Conservation (phyloP, 75 land plant genomes). For the Ceratopteris richardii region DNA sequence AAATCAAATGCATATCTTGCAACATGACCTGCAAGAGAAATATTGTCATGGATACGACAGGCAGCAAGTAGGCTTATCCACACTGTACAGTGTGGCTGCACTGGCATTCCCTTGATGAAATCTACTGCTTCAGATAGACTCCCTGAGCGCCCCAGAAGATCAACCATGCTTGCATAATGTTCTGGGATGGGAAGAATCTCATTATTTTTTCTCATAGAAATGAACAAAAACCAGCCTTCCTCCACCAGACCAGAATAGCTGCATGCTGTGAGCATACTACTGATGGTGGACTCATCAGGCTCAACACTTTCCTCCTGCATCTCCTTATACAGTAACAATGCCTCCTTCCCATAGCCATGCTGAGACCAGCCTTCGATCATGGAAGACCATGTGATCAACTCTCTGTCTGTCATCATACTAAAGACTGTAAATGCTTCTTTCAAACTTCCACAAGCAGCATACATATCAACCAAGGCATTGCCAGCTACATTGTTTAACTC, state of each 20-base stretch:
- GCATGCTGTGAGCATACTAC: conserved; percentile 27
- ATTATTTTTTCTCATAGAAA: conserved; percentile 2
- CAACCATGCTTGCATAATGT: conserved; percentile 20
- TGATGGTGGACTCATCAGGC: conserved; percentile 27
- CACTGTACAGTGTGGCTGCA: conserved; percentile 7
- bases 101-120: conserved; percentile 15
- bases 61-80: conserved; percentile 18
- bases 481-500: conserved; percentile 24
- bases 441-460: conserved; percentile 32
- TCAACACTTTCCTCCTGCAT: conserved; percentile 21
- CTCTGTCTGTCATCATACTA: conserved; percentile 14
- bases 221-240: conserved; percentile 6
- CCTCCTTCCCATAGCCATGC: conserved; percentile 22
- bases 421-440: conserved; percentile 19
- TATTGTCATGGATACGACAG: conserved; percentile 8
- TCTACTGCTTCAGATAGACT: conserved; percentile 8
- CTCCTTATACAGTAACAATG: conserved; percentile 7
- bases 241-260: conserved; percentile 21
- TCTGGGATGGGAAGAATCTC: not conserved
- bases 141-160: conserved; percentile 15
- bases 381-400: conserved; percentile 30
- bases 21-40: conserved; percentile 8
- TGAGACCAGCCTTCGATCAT: conserved; percentile 36
- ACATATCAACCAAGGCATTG: conserved; percentile 45
- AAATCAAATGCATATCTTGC: conserved; percentile 1